Conservation (phyloP, 2,329 filamentous ascomycete species). For the Penicillium paneum region DNA sequence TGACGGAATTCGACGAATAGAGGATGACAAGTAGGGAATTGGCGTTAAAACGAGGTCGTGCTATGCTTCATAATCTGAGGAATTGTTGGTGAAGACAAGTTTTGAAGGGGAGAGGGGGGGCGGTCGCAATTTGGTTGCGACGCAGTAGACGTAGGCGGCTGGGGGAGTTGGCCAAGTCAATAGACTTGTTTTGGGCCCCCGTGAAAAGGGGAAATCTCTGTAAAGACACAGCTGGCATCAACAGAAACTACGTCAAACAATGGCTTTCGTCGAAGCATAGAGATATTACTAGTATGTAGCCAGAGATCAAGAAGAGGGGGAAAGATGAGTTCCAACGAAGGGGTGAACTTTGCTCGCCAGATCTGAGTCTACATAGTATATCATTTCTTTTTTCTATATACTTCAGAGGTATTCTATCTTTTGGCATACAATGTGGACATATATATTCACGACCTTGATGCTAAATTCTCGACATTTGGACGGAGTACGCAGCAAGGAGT, state of each 20-base stretch:
- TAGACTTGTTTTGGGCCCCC: constrained; percentile 9
- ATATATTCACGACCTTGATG: not conserved
- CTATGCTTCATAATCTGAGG: constrained; percentile 26
- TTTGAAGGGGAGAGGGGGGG: constrained; percentile 14
- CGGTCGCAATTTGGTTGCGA: constrained; percentile 16
- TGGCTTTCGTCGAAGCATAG: not conserved
- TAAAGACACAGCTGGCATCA: not conserved
- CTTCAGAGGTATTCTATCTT: not conserved
- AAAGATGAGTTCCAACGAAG: not conserved
- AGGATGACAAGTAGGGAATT: constrained; percentile 18
- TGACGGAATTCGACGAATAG: constrained; percentile 20
- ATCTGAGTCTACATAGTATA: not conserved
- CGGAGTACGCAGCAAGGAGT: too few relatives aligned
- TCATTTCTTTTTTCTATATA: not conserved
- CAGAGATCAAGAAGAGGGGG: constrained; percentile 1
- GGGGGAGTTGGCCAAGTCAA: constrained; percentile 10
- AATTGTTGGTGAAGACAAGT: constrained; percentile 13
- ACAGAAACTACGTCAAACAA: not conserved
- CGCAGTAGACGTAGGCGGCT: constrained; percentile 13
- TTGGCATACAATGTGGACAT: not conserved
- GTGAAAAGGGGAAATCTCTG: not conserved
- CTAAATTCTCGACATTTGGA: not conserved
- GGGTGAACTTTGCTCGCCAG: not conserved
- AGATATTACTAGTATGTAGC: not conserved
- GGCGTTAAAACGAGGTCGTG: constrained; percentile 19